These are phyloP conservation scores for Isatis lusitanica DNA, from an alignment of 441 rosid species.

Conservation along the genomic window DNA sequence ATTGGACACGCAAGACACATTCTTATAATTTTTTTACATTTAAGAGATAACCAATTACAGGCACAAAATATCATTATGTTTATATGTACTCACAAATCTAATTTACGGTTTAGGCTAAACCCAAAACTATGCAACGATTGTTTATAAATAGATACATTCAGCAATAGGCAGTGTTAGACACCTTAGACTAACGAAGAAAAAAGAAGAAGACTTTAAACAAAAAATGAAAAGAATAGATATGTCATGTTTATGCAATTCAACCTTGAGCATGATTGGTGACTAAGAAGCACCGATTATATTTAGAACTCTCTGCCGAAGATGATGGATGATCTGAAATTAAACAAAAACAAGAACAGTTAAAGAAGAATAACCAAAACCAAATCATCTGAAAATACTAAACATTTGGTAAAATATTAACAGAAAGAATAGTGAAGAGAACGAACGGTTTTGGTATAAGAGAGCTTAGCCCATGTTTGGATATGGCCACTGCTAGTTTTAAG, in stretches of 20 bases:
- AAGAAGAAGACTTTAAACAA: neutral
- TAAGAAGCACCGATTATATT: constrained; percentile 45
- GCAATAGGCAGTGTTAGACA: neutral
- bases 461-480: constrained; percentile 65
- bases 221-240: neutral
- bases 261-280: constrained; percentile 1
- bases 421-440: neutral
- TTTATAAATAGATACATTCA: constrained; percentile 1
- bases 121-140: too few species aligned
- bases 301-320: constrained; percentile 58
- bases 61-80: too few species aligned
- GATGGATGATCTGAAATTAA: constrained; percentile 51
- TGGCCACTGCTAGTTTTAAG: constrained; percentile 59
- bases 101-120: too few species aligned
- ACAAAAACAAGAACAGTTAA: neutral
- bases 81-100: too few species aligned
- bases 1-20: too few species aligned
- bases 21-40: too few species aligned
- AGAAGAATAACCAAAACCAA: neutral
- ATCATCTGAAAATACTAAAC: neutral
- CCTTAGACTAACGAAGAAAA: neutral
- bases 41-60: neutral
- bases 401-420: neutral
- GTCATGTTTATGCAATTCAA: neutral
- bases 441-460: constrained; percentile 52